Evolutionary conservation across 2,329 filamentous ascomycete species (phyloP).

Genomic region (Mycogone perniciosa): DNA sequence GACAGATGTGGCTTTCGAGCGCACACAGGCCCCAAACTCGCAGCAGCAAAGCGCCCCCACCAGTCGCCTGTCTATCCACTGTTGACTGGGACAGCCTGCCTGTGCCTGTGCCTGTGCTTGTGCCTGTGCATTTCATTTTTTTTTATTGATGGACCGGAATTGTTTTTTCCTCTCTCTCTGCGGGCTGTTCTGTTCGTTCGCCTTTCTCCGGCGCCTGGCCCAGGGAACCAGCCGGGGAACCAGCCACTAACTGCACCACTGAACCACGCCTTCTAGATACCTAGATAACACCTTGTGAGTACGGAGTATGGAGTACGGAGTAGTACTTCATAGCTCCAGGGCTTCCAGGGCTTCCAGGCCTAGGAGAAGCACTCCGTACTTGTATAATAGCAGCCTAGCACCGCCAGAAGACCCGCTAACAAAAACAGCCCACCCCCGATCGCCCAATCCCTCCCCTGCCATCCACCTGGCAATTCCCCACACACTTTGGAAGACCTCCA

Average conservation of each 20-base stretch:
- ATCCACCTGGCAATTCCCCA: slow-evolving; percentile 10
- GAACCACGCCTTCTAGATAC: neutral
- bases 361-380: neutral
- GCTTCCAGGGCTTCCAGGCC: neutral
- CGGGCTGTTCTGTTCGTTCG: neutral
- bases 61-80: slow-evolving; percentile 2
- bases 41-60: slow-evolving; percentile 3
- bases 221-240: slow-evolving; percentile 2
- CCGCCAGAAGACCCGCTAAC: slow-evolving; percentile 1
- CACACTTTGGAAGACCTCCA: slow-evolving; percentile 10
- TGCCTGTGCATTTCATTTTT: neutral
- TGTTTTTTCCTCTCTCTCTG: neutral
- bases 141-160: neutral
- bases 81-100: neutral
- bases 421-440: slow-evolving; percentile 5
- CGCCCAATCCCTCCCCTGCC: slow-evolving; percentile 10
- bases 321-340: too few relatives aligned
- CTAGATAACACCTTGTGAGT: too few relatives aligned
- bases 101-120: neutral
- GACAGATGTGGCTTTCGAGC: neutral
- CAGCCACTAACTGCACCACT: neutral
- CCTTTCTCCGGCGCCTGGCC: slow-evolving; percentile 1
- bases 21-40: neutral
- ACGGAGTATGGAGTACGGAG: too few relatives aligned
- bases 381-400: neutral